Base-by-base conservation (phyloP, 1,284 basidiomycete genomes). In the Cerrena zonata region DNA sequence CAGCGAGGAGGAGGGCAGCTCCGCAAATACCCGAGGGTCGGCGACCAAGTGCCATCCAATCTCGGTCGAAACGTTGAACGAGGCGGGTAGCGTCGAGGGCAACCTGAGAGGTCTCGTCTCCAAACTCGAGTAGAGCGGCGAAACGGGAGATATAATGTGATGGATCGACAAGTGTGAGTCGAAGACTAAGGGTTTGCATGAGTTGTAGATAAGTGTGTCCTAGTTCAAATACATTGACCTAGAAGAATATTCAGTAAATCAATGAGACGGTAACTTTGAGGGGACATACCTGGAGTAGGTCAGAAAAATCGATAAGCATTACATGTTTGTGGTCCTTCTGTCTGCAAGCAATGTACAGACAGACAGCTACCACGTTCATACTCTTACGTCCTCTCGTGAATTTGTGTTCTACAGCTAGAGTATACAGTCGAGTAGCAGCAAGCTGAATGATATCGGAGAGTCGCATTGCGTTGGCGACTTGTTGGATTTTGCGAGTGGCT, bases 231-330 rank as follows among this genome's bases (percentile, higher is more conserved):
- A 99, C 96, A 63, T 99, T 99, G 59, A 98, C 92, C 91, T 95
- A 59, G 43, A 43, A 40, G n/a, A n/a, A n/a, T n/a, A n/a, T n/a
- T n/a, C n/a, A n/a, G n/a, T n/a, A n/a, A n/a, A n/a, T n/a, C n/a
- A n/a, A n/a, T n/a, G n/a, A n/a, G n/a, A n/a, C n/a, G n/a, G n/a
- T n/a, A n/a, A n/a, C n/a, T n/a, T n/a, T n/a, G n/a, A n/a, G n/a
- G n/a, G n/a, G n/a, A n/a, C n/a, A n/a, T n/a, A 90, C 92, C 71
- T 91, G 90, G 22, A 97, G 77, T 24, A 93, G 74, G 64, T 96
- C 94, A 13, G 89, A 91, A 65, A 99, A 98, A 71, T 99, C 96
- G 58, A 99, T 99, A 34, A 99, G 83, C 96, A 99, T 99, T 65
- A 95, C 92, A 53, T 85, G 88, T 37, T 87, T 75, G 0, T 88